Conservation (phyloP, 2,329 filamentous ascomycete species). For the Ceratocystis lukuohia region DNA sequence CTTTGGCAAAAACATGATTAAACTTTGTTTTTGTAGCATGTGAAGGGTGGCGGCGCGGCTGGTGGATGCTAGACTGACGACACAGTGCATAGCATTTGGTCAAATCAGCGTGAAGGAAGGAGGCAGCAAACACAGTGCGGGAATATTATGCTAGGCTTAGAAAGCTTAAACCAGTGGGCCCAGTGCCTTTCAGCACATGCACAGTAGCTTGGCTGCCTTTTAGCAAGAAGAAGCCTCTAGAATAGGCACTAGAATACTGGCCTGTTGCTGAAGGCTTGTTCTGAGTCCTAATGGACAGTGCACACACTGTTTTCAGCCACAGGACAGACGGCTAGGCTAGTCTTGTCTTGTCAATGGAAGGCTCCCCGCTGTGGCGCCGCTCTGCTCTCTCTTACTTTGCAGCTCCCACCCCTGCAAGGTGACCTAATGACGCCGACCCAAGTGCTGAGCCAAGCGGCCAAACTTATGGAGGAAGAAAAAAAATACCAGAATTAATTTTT, state of each 20-base stretch:
- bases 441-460: slow-evolving; percentile 4
- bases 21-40: not conserved
- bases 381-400: not conserved
- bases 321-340: not conserved
- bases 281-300: not conserved
- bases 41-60: not conserved
- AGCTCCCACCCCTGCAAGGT: slow-evolving; percentile 12
- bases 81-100: not conserved
- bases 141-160: no score
- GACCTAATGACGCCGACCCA: slow-evolving; percentile 14
- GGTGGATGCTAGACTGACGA: slow-evolving; percentile 1
- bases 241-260: not conserved
- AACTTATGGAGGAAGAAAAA: slow-evolving; percentile 15
- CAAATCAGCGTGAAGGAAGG: not conserved
- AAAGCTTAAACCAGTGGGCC: no score
- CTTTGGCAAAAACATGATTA: not conserved
- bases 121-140: not conserved
- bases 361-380: slow-evolving; percentile 12
- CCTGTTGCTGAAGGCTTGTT: not conserved
- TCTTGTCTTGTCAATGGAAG: not conserved
- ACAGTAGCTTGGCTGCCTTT: no score
- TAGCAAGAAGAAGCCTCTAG: no score
- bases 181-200: no score
- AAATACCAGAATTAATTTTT: slow-evolving; percentile 2
- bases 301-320: not conserved